Base-by-base conservation (phyloP, 2,329 filamentous ascomycete species). In the Phialophora chinensis region DNA sequence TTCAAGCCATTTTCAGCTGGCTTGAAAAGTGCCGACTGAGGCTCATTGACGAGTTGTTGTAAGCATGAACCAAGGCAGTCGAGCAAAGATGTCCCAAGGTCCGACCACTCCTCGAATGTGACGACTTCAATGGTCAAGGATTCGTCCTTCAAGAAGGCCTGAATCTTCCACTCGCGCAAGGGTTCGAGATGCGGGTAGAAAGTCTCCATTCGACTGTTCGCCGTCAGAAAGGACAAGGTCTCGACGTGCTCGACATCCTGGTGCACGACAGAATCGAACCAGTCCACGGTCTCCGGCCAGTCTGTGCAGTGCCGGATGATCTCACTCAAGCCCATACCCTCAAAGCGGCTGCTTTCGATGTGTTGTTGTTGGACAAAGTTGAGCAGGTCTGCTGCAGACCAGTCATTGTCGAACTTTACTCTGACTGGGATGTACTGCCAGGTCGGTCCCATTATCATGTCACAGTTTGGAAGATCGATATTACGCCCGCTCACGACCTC, bases 371-470 rank as follows among this genome's bases (percentile, higher is more conserved):
- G 31, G 10, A 33, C 31, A 33, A 33, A 33, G 31, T 33, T 33
- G 31, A 33, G 31, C 31, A 33, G 11, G 31, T 33, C 31, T 33
- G 31, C 31, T 33, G 31, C 31, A 2, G 81, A 86, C 83, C 85
- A 86, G 2, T 76, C 73, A 0, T 80, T 72, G 2, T 79, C 77
- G 72, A 90, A 86, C 31, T 77, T 78, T 14, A 90, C 83, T 23
- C 88, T 83, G 42, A 90, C 83, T 0, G 89, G 88, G 0, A 89
- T 82, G 73, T 90, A 88, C 71, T 90, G 88, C 82, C 88, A 88
- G 67, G 87, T 89, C 0, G 88, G 88, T 0, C 89, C 89, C 54
- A 86, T 82, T 55, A 89, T 85, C 61, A 79, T 79, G 66, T 88
- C 85, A 23, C 84, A 83, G 49, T 81, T 81, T 17, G 83, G 78